These are phyloP conservation scores for Yarrowia sp. DNA, from an alignment of 805 yeast species.

Conservation along the genomic window DNA sequence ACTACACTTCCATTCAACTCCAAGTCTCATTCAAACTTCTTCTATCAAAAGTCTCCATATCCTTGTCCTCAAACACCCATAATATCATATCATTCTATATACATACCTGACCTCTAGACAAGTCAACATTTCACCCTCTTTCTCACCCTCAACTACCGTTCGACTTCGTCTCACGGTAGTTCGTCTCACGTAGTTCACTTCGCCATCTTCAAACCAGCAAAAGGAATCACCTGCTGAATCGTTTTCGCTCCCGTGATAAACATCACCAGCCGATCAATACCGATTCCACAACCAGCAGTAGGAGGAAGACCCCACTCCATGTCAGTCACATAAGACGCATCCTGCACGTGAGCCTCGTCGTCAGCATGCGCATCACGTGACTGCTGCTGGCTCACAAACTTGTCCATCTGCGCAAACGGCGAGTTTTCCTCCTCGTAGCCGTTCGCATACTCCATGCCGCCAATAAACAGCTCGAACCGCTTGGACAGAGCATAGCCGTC, in stretches of 20 bases:
- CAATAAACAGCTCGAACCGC: slow-evolving; percentile 84
- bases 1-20: too few species aligned
- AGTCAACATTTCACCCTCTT: too few species aligned
- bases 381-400: slow-evolving; percentile 47
- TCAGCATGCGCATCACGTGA: slow-evolving; percentile 60
- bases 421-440: slow-evolving; percentile 97
- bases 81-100: too few species aligned
- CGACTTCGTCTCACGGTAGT: too few species aligned
- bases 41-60: too few species aligned
- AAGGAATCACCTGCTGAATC: slow-evolving; percentile 53
- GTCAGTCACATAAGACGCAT: slow-evolving; percentile 68
- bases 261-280: slow-evolving; percentile 89
- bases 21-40: too few species aligned
- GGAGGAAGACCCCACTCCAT: slow-evolving; percentile 97
- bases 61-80: too few species aligned
- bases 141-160: too few species aligned
- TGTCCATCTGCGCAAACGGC: slow-evolving; percentile 68
- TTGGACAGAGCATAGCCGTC: slow-evolving; percentile 51
- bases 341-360: slow-evolving; percentile 71
- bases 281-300: slow-evolving; percentile 98
- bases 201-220: slow-evolving; percentile 44
- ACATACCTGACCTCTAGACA: too few species aligned
- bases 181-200: slow-evolving; percentile 41
- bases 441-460: slow-evolving; percentile 82
- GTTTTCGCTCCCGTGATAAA: slow-evolving; percentile 66